A percentile compares a stretch with the other conserved stretches of the same genome.
These are phyloP conservation scores for Scytalidium lignicola DNA, from an alignment of 2,329 filamentous ascomycete genomes.

Conservation along the genomic window DNA sequence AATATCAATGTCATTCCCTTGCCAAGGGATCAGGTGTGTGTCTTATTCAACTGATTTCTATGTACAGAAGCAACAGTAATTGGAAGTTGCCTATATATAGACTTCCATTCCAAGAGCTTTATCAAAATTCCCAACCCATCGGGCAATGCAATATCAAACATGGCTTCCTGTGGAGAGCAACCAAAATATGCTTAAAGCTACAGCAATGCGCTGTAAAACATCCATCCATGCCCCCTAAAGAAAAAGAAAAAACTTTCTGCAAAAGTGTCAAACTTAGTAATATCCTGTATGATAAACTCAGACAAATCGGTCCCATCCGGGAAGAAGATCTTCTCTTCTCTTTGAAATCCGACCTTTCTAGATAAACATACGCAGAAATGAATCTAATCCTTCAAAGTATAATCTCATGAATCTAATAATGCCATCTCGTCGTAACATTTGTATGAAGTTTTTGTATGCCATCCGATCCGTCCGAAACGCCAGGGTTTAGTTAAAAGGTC, in stretches of 20 bases:
- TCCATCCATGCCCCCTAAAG: not conserved
- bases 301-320: too few relatives aligned
- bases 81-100: not conserved
- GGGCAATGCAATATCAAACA: not conserved
- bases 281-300: not conserved
- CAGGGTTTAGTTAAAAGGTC: not conserved
- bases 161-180: not conserved
- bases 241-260: not conserved
- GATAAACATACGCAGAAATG: not conserved
- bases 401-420: not conserved
- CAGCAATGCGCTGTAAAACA: not conserved
- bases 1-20: not conserved
- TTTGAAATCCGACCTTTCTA: not conserved
- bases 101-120: not conserved
- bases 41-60: not conserved
- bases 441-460: not conserved
- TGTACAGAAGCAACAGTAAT: not conserved
- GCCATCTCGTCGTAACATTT: not conserved
- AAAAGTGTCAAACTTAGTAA: not conserved
- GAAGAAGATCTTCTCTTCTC: not conserved
- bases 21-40: not conserved
- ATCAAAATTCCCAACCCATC: not conserved
- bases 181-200: not conserved
- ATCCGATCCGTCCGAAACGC: not conserved
- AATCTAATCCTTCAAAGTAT: not conserved